Evolutionary conservation across 352 stramenopile genomes (phyloP), one percentile per base, ranked within the genome.

Genomic region (Hyaloperonospora brassicae): DNA sequence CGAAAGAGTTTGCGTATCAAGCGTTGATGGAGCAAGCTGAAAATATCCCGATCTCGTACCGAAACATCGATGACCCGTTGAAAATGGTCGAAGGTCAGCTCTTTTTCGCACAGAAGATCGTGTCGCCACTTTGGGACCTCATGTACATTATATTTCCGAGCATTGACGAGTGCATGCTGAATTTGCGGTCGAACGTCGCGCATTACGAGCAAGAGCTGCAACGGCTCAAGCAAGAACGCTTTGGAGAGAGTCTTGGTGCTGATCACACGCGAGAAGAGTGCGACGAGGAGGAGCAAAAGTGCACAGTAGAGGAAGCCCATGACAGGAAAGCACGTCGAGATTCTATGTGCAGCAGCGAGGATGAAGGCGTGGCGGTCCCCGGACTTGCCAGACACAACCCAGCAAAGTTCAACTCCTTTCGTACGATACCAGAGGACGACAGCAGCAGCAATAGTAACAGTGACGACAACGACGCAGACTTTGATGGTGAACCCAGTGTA

Each of bases 1-100:
- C 84, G 50, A 87, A 93, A 54, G 87, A 96, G 58, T 96, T 96
- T 62, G 77, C 79, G 12, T 85, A 83, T 46, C 85, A 96, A 52
- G 87, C 83, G 23, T 56, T 93, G 30, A 67, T 93, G 39, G 85
- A 95, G 49, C 77, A 89, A 47, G 73, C 76, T 0, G 79, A 92
- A 45, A 84, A 87, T 14, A 70, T 94, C 9, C 69, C 84, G 14
- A 70, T 93, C 21, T 91, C 84, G 40, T 89, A 91, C 51, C 68
- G 85, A 24, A 81, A 91, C 47, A 64, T 91, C 24, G 78, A 89
- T 49, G 80, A 93, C 42, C 83, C 83, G 30, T 42, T 90, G 25
- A 76, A 89, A 53, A 93, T 93, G 83, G 83, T 93, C 10, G 80
- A 90, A 54, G 76, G 83, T 1, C 83, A 93, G 52, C 79, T 89